phyloP scores from a whole-genome alignment of 805 yeast species.

The Saccharomycopsis fodiens region DNA sequence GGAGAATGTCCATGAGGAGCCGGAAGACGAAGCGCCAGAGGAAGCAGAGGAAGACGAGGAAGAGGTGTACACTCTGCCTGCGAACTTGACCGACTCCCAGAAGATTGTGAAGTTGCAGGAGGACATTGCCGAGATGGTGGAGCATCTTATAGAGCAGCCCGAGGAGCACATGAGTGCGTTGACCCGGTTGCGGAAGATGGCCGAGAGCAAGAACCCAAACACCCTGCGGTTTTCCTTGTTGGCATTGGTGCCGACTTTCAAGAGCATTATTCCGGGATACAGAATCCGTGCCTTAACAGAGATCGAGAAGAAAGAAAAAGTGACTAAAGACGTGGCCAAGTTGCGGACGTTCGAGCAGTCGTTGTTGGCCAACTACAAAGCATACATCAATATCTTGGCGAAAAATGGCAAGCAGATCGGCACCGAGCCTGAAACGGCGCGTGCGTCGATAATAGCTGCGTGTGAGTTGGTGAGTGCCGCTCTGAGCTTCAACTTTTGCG shows the following conservation, averaged over 20 bases:
- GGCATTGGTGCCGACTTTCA: slow-evolving; percentile 79
- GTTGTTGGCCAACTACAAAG: slow-evolving; percentile 59
- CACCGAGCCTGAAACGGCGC: slow-evolving; percentile 36
- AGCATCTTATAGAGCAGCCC: slow-evolving; percentile 74
- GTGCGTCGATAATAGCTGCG: slow-evolving; percentile 63
- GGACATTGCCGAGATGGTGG: slow-evolving; percentile 75
- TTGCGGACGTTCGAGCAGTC: slow-evolving; percentile 76
- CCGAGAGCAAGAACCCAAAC: slow-evolving; percentile 56
- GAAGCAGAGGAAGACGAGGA: slow-evolving; percentile 28
- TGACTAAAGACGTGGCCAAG: slow-evolving; percentile 72
- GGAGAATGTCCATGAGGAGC: slow-evolving; percentile 18
- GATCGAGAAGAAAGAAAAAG: slow-evolving; percentile 72
- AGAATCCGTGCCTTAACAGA: slow-evolving; percentile 78
- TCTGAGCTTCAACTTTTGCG: slow-evolving; percentile 73
- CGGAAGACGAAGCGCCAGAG: slow-evolving; percentile 19
- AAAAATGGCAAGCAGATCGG: slow-evolving; percentile 33
- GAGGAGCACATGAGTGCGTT: slow-evolving; percentile 70
- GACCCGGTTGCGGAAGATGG: slow-evolving; percentile 62
- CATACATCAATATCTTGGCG: slow-evolving; percentile 52
- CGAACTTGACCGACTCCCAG: slow-evolving; percentile 45
- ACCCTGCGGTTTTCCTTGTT: slow-evolving; percentile 65
- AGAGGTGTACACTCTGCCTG: slow-evolving; percentile 25
- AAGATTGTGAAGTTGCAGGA: slow-evolving; percentile 60
- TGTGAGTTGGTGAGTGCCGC: slow-evolving; percentile 66
- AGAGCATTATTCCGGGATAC: slow-evolving; percentile 81